These are phyloP conservation scores for Leishmania lainsoni DNA, from an alignment of 208 protist genomes.

Conservation along the genomic window DNA sequence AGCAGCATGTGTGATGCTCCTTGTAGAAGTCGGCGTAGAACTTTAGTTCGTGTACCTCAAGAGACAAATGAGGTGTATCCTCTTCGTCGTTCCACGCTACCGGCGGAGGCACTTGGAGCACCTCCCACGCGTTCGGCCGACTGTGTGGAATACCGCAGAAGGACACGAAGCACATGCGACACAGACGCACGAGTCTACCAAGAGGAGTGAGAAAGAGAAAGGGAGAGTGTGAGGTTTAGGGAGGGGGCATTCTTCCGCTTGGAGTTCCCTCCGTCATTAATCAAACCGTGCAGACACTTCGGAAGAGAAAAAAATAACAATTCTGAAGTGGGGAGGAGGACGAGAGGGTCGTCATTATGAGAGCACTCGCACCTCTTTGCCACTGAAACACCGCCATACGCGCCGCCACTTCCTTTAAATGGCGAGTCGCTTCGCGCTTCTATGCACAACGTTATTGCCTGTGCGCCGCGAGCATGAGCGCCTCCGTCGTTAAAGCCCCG, in stretches of 20 bases:
- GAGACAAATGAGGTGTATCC: neutral
- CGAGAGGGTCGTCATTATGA: neutral
- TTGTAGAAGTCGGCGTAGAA: slow-evolving; percentile 35
- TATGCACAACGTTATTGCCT: neutral
- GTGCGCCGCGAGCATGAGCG: neutral
- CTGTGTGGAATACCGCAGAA: slow-evolving; percentile 31
- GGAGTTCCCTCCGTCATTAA: neutral
- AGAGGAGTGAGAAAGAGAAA: neutral
- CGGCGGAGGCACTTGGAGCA: neutral
- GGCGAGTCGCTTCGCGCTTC: neutral
- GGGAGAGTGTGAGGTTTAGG: neutral
- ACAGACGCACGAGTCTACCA: neutral
- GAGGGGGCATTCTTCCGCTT: neutral
- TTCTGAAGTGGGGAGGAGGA: no score
- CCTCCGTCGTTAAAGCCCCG: neutral
- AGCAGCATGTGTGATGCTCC: slow-evolving; percentile 61
- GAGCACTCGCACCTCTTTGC: neutral
- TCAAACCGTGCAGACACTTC: neutral
- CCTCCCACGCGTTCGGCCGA: slow-evolving; percentile 21
- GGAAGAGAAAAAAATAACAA: no score
- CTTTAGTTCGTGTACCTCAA: slow-evolving; percentile 10
- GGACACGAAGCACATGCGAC: neutral
- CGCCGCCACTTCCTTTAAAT: neutral
- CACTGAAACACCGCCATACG: neutral
- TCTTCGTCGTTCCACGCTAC: neutral